Conservation (phyloP, 345 rosid genomes). For the Gossypium raimondii region DNA sequence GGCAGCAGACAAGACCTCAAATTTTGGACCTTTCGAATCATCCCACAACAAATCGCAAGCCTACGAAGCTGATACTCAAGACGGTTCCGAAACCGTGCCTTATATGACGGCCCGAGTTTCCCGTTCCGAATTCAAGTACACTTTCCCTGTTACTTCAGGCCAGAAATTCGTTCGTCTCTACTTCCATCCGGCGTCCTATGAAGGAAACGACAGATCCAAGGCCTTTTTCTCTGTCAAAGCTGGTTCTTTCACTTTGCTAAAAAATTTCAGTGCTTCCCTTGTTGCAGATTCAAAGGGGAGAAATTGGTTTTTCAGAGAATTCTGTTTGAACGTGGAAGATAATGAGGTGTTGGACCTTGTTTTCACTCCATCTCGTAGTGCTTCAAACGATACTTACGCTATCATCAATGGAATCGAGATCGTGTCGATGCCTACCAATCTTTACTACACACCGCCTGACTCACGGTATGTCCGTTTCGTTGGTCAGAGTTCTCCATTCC, state of each 20-base stretch:
- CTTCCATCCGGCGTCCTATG: neutral
- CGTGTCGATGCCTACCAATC: neutral
- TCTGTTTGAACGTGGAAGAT: neutral
- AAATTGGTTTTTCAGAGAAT: neutral
- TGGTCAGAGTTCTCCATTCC: neutral
- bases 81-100: neutral
- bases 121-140: neutral
- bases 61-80: neutral
- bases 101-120: neutral
- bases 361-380: neutral
- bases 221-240: constrained; percentile 1
- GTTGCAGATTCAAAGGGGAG: neutral
- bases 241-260: constrained; percentile 12
- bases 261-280: constrained; percentile 2
- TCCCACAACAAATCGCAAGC: neutral
- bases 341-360: neutral
- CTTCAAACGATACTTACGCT: neutral
- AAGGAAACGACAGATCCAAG: neutral
- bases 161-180: neutral
- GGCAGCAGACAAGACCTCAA: neutral
- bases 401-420: neutral
- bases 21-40: neutral
- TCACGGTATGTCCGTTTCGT: neutral
- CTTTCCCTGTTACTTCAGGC: neutral
- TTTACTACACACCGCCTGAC: neutral